Percentiles rank a stretch among this genome's conserved stretches.
phyloP scores from a whole-genome alignment of 2,329 filamentous ascomycete genomes.

The Pleurostoma richardsiae region DNA sequence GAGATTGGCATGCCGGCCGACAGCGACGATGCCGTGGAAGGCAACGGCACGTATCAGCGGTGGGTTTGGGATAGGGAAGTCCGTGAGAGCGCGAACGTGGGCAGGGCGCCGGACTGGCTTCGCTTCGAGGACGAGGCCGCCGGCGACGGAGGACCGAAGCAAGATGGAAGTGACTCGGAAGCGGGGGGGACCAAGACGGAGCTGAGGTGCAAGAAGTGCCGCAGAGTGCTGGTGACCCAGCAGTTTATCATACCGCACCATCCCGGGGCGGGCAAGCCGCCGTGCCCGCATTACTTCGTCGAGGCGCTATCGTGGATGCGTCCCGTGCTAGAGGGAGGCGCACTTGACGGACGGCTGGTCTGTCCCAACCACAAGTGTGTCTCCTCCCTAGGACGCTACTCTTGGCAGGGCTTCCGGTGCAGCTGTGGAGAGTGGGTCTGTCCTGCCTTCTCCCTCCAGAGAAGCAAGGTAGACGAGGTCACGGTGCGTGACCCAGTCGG shows the following conservation, averaged over 20 bases:
- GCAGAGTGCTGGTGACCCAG: slow-evolving; percentile 53
- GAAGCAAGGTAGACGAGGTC: slow-evolving; percentile 73
- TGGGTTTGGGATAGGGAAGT: slow-evolving; percentile 54
- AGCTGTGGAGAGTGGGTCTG: slow-evolving; percentile 88
- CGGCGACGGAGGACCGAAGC: slow-evolving; percentile 37
- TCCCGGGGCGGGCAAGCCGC: slow-evolving; percentile 17
- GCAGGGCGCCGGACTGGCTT: slow-evolving; percentile 76
- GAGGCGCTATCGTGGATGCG: slow-evolving; percentile 97
- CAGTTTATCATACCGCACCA: slow-evolving; percentile 64
- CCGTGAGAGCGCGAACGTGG: slow-evolving; percentile 58
- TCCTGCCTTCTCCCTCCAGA: slow-evolving; percentile 82
- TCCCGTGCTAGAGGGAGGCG: slow-evolving; percentile 70
- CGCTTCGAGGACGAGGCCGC: slow-evolving; percentile 69
- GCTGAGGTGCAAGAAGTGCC: slow-evolving; percentile 87
- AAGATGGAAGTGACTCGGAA: slow-evolving; percentile 5
- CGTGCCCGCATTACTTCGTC: slow-evolving; percentile 83
- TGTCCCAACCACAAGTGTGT: slow-evolving; percentile 78
- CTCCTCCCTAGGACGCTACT: slow-evolving; percentile 84
- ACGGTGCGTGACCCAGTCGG: slow-evolving; percentile 16
- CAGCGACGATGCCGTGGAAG: slow-evolving; percentile 49
- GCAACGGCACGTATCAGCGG: slow-evolving; percentile 73
- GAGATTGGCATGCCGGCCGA: slow-evolving; percentile 73
- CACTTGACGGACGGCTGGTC: slow-evolving; percentile 75
- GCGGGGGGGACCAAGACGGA: slow-evolving; percentile 32
- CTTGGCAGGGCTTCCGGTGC: slow-evolving; percentile 93